Evolutionary conservation across 108 stramenopile species (phyloP), one percentile per base, ranked within the genome.

Genomic region (Nitzschia inconspicua): DNA sequence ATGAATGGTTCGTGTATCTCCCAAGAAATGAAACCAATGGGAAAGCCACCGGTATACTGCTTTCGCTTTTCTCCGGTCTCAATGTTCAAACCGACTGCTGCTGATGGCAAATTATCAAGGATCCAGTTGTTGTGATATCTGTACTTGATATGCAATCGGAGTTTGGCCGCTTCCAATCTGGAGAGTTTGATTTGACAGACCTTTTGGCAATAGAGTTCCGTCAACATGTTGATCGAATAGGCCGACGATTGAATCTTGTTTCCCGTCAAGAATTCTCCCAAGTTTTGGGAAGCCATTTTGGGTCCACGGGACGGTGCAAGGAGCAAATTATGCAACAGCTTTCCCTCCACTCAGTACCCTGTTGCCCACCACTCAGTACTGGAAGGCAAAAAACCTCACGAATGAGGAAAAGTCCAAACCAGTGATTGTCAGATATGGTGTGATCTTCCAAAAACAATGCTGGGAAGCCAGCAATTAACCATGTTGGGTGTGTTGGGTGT

Each of bases 61-160:
- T 66, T 79, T 56, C 73, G 72, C 34, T 65, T 44, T 42, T 85
- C 70, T 35, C 83, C 83, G 5, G 64, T 66, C 11, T 30, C 35
- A 30, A 31, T 59, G 7, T 68, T 72, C 30, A 79, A 24, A 5
- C 82, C 84, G 20, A 90, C 47, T 30, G 77, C 73, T 24, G 98
- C 98, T 2, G 94, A 90, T n/a, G 98, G 98, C 25, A 99, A 51
- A 66, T 99, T 99, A 75, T 99, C 98, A 70, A 98, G 91, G 61
- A 99, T 99, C 98, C 98, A 98, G 78, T 99, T 98, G 89, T 98
- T 89, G 70, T 93, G 89, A 60, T 95, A 95, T 54, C 84, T 82
- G 63, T 93, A 82, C 54, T 81, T 76, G 69, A 92, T 92, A 70
- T 94, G 88, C 36, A 71, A 47, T 9, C 60, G 50, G 51, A 94